Conservation (phyloP, 2,329 filamentous ascomycete genomes). For the Malbranchea cinnamomea region DNA sequence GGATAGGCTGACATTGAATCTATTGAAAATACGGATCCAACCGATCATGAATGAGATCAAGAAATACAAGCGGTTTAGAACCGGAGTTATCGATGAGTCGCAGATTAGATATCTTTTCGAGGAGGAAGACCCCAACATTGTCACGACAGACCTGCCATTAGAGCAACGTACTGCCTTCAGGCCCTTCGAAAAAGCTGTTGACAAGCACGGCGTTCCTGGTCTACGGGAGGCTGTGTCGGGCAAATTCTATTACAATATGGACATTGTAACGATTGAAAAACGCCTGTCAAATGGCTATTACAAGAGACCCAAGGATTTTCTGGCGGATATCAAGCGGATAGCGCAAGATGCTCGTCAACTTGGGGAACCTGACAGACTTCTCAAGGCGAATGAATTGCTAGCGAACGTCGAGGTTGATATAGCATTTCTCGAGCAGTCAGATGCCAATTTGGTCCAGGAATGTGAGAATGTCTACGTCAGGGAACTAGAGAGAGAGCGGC, state of each 20-base stretch:
- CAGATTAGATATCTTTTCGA: conserved; percentile 71
- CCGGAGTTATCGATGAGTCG: conserved; percentile 57
- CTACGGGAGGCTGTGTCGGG: conserved; percentile 58
- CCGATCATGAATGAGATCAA: conserved; percentile 97
- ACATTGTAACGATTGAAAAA: conserved; percentile 85
- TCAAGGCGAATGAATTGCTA: conserved; percentile 82
- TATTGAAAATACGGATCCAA: conserved; percentile 76
- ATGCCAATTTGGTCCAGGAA: conserved; percentile 49
- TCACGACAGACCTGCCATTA: conserved; percentile 44
- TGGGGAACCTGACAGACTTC: conserved; percentile 65
- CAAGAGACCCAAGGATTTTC: conserved; percentile 74
- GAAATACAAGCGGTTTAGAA: conserved; percentile 78
- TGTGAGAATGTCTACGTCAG: conserved; percentile 71
- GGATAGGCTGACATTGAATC: conserved; percentile 71
- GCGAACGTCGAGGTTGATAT: conserved; percentile 93
- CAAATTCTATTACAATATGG: conserved; percentile 91
- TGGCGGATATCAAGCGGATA: conserved; percentile 71
- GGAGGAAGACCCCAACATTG: conserved; percentile 57
- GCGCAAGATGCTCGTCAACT: conserved; percentile 70
- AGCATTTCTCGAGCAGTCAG: conserved; percentile 51
- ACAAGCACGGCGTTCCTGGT: conserved; percentile 63
- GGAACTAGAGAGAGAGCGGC: conserved; percentile 54
- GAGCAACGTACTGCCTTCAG: conserved; percentile 46
- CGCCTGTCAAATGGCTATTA: conserved; percentile 96
- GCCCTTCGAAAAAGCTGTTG: conserved; percentile 65